Evolutionary conservation across 129 eudicot genomes (phyloP).

Genomic region (Flaveria bidentis): DNA sequence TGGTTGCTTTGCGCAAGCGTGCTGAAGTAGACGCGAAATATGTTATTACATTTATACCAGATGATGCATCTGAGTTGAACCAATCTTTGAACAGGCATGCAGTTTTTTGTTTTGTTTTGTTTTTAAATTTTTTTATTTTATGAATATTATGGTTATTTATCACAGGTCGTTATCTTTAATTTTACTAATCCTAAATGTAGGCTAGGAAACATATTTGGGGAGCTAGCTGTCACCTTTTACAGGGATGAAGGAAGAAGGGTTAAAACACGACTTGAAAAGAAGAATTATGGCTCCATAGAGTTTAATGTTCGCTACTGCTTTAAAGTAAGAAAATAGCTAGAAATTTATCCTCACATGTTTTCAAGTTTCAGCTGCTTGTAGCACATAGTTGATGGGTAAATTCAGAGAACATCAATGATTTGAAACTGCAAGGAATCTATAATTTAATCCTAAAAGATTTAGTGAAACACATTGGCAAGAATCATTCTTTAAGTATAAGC

Average conservation of each 20-base stretch:
- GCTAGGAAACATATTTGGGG: conserved; percentile 66
- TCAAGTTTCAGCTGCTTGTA: conserved; percentile 19
- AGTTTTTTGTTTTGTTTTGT: background rate
- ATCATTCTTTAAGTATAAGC: conserved; percentile 12
- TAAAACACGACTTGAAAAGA: conserved; percentile 79
- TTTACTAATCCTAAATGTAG: conserved; percentile 40
- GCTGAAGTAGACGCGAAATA: conserved; percentile 89
- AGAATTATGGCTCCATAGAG: conserved; percentile 58
- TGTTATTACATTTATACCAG: conserved; percentile 51
- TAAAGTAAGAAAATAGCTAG: conserved; percentile 54
- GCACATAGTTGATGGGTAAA: conserved; percentile 9
- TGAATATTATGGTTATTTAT: conserved; percentile 17
- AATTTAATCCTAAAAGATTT: background rate
- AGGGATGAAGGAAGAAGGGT: conserved; percentile 91
- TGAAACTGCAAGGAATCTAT: conserved; percentile 5
- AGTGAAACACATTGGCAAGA: conserved; percentile 10
- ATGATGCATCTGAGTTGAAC: conserved; percentile 53
- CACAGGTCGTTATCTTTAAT: conserved; percentile 18
- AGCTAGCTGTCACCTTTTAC: conserved; percentile 70
- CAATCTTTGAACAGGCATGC: conserved; percentile 80
- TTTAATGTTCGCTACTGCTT: conserved; percentile 76
- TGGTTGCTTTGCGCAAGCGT: conserved; percentile 81
- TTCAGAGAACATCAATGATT: conserved; percentile 2
- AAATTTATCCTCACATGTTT: background rate
- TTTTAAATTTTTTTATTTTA: background rate